These are phyloP conservation scores for Candida tetrigidarum DNA, from an alignment of 1,139 yeast genomes.

Conservation along the genomic window DNA sequence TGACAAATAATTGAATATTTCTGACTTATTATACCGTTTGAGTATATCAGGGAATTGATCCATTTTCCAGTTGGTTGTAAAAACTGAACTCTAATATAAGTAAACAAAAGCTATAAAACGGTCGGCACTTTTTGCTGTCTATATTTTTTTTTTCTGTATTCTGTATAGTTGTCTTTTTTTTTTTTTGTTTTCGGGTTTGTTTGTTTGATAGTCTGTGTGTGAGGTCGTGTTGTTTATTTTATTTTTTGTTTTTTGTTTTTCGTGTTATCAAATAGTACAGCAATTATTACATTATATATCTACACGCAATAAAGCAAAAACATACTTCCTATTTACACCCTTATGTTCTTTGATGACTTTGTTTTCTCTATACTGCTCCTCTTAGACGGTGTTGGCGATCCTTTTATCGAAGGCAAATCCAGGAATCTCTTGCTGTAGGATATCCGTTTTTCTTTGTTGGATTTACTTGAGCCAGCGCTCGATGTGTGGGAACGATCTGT, in stretches of 20 bases:
- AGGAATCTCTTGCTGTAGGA: conserved; percentile 18
- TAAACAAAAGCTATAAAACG: too few species aligned
- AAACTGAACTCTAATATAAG: too few species aligned
- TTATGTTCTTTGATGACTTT: conserved; percentile 7
- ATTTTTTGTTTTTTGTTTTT: too few species aligned
- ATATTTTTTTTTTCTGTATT: conserved; percentile 5
- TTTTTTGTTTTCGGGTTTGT: not conserved
- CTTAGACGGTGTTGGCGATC: conserved; percentile 16
- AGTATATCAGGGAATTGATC: conserved; percentile 23
- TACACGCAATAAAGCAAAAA: not conserved
- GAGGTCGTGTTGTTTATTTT: conserved; percentile 1
- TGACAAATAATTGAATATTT: conserved; percentile 29
- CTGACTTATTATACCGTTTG: conserved; percentile 24
- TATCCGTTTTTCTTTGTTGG: conserved; percentile 13
- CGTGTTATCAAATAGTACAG: not conserved
- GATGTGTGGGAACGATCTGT: conserved; percentile 8
- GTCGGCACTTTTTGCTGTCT: too few species aligned
- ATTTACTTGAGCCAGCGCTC: not conserved
- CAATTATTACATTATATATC: conserved; percentile 2
- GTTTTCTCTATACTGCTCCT: conserved; percentile 6
- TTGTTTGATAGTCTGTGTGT: not conserved
- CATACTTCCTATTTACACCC: conserved; percentile 6
- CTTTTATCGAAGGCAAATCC: conserved; percentile 18
- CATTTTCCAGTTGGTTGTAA: conserved; percentile 11
- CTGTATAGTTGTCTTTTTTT: not conserved